Evolutionary conservation across 1,284 basidiomycete genomes (phyloP).

Genomic region (Lignosus rhinocerotis): DNA sequence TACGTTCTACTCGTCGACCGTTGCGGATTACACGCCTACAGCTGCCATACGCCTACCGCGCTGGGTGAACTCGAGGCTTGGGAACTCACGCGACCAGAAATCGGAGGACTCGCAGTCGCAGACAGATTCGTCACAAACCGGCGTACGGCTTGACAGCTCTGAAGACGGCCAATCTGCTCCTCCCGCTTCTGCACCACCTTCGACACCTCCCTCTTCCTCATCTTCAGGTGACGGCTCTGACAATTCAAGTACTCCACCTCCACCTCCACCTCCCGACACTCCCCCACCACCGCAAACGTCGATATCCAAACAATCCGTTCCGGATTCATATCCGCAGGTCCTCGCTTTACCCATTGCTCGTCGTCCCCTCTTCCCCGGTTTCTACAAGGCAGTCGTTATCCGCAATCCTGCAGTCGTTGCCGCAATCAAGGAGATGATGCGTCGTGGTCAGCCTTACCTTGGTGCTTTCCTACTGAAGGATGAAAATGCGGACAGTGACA

Average conservation of each 20-base stretch:
- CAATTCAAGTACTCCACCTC: slow-evolving; percentile 32
- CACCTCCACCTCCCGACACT: slow-evolving; percentile 35
- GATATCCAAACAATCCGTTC: slow-evolving; percentile 82
- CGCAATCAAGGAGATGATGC: slow-evolving; percentile 96
- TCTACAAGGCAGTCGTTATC: slow-evolving; percentile 96
- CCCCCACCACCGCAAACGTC: slow-evolving; percentile 49
- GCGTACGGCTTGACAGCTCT: slow-evolving; percentile 26
- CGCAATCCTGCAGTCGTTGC: slow-evolving; percentile 90
- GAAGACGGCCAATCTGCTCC: slow-evolving; percentile 31
- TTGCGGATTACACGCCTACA: slow-evolving; percentile 31
- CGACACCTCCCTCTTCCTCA: slow-evolving; percentile 27
- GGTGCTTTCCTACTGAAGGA: slow-evolving; percentile 98
- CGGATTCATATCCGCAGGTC: slow-evolving; percentile 91
- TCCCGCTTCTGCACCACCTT: slow-evolving; percentile 30
- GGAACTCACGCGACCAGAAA: slow-evolving; percentile 15
- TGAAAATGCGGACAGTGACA: slow-evolving; percentile 89
- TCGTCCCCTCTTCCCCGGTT: slow-evolving; percentile 94
- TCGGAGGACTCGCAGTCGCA: slow-evolving; percentile 14
- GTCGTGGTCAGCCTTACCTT: slow-evolving; percentile 95
- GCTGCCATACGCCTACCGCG: slow-evolving; percentile 29
- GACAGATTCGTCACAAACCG: slow-evolving; percentile 19
- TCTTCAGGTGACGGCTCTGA: slow-evolving; percentile 34
- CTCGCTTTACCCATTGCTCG: slow-evolving; percentile 95
- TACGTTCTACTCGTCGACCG: slow-evolving; percentile 33
- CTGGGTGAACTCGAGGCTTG: slow-evolving; percentile 31